phyloP scores from a whole-genome alignment of 345 rosid genomes.

The Mallotus nudiflorus region DNA sequence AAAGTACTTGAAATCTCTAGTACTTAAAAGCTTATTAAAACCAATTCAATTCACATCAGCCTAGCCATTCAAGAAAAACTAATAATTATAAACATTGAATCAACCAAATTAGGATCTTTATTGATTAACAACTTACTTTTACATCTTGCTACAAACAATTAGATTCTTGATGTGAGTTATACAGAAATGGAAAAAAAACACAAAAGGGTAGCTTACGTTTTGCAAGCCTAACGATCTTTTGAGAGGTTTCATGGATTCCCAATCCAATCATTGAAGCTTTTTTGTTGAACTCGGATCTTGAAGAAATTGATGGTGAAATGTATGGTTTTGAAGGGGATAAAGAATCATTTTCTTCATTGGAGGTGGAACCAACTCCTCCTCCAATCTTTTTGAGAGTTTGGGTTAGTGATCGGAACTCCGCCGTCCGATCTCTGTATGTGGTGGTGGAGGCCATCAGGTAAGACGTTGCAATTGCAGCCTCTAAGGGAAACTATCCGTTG shows the following conservation, averaged over 20 bases:
- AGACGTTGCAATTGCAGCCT: background rate
- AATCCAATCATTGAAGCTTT: conserved; percentile 67
- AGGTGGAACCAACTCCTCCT: conserved; percentile 42
- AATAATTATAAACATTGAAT: background rate
- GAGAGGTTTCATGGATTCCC: conserved; percentile 68
- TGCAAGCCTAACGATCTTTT: conserved; percentile 67
- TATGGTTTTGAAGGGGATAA: conserved; percentile 29
- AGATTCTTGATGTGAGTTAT: background rate
- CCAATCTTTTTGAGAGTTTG: conserved; percentile 71
- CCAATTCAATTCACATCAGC: background rate
- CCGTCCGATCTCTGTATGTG: conserved; percentile 72
- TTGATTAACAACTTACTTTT: background rate
- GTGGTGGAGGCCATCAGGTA: conserved; percentile 51
- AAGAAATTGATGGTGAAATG: conserved; percentile 33
- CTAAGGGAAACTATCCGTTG: background rate
- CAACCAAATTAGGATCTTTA: background rate
- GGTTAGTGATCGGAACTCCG: conserved; percentile 72
- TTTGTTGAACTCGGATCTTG: conserved; percentile 80
- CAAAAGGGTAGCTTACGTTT: conserved; percentile 42
- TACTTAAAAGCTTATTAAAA: background rate
- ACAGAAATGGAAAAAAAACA: background rate
- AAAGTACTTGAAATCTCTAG: background rate
- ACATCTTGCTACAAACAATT: background rate
- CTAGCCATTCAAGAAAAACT: background rate
- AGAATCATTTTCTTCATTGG: conserved; percentile 25